Evolutionary conservation across 2,329 filamentous ascomycete genomes (phyloP).

Genomic region (Dactylellina leptospora): DNA sequence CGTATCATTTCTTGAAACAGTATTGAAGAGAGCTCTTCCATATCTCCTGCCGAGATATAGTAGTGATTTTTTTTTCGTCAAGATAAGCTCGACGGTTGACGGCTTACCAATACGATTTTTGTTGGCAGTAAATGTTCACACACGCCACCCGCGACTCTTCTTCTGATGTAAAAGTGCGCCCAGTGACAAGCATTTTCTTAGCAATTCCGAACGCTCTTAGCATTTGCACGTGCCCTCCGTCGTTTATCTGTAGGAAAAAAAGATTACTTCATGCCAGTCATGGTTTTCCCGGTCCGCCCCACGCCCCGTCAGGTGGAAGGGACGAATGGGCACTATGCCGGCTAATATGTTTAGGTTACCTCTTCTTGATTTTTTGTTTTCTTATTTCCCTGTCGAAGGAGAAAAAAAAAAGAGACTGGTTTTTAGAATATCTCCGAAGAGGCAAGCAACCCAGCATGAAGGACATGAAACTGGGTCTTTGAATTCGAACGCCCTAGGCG

Average conservation of each 20-base stretch:
- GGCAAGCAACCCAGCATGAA: constrained; percentile 2
- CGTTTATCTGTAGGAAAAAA: neutral
- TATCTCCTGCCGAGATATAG: too few species aligned
- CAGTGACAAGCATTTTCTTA: too few species aligned
- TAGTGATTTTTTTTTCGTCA: too few species aligned
- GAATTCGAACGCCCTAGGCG: too few species aligned
- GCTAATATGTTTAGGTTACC: neutral
- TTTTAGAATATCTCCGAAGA: constrained; percentile 10
- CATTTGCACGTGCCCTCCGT: constrained; percentile 2
- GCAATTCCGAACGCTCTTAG: constrained; percentile 3
- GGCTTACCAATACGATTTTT: too few species aligned
- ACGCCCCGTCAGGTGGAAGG: neutral
- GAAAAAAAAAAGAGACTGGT: neutral
- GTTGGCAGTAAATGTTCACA: too few species aligned
- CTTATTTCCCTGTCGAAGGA: neutral
- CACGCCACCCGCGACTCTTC: too few species aligned
- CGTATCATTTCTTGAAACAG: too few species aligned
- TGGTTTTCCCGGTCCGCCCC: neutral
- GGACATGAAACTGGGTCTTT: constrained; percentile 3
- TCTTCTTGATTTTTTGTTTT: neutral
- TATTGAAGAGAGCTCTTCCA: too few species aligned
- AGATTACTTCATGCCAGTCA: neutral
- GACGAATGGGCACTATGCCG: too few species aligned
- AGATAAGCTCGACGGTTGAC: too few species aligned
- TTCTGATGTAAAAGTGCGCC: too few species aligned